These are phyloP conservation scores for Fusarium odoratissimum DNA, from an alignment of 2,329 filamentous ascomycete genomes.

Conservation along the genomic window DNA sequence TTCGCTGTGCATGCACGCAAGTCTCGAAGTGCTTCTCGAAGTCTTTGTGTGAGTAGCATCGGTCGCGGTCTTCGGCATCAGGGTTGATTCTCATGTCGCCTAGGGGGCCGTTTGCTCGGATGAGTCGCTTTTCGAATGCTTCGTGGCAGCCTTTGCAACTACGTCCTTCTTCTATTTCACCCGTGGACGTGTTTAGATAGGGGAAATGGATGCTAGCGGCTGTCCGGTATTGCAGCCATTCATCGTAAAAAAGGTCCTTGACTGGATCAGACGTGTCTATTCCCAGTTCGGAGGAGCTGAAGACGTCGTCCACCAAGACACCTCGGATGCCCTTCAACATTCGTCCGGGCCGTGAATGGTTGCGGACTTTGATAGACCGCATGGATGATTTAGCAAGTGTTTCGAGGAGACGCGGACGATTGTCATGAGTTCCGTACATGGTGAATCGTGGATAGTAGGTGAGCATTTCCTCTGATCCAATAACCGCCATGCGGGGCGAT, in stretches of 20 bases:
- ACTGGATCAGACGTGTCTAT: fast-evolving
- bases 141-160: background rate
- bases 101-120: background rate
- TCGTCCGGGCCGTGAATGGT: fast-evolving
- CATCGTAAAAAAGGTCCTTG: fast-evolving
- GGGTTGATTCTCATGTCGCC: no score
- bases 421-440: fast-evolving
- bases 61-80: fast-evolving
- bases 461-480: fast-evolving
- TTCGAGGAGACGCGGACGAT: fast-evolving
- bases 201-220: background rate
- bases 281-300: fast-evolving
- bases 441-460: fast-evolving
- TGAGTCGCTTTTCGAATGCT: fast-evolving
- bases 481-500: background rate
- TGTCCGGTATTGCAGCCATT: fast-evolving
- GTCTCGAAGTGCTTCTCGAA: background rate
- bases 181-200: fast-evolving
- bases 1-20: background rate
- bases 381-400: fast-evolving
- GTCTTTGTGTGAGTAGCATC: background rate
- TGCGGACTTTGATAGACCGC: background rate
- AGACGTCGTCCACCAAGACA: background rate
- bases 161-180: fast-evolving
- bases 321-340: no score